Percentiles rank a stretch among this genome's conserved stretches.
These are phyloP conservation scores for Geranomyces variabilis DNA, from an alignment of 192 early-diverging fungal genomes.

Conservation along the genomic window DNA sequence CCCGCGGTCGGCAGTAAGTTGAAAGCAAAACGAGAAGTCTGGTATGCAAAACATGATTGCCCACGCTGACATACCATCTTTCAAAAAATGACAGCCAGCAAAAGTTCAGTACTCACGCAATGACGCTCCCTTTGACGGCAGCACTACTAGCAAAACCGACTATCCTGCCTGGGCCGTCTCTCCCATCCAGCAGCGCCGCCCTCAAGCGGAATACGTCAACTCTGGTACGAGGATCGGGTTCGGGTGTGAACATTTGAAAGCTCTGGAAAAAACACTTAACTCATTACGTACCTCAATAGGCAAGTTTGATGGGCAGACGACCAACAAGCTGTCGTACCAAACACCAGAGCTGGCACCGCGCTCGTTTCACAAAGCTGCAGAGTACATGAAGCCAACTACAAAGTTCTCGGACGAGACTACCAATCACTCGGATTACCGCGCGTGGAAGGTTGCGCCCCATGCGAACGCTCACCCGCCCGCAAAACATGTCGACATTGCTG, in stretches of 20 bases:
- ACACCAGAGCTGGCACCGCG: conserved; percentile 34
- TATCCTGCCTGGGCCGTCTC: conserved; percentile 45
- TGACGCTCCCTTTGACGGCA: conserved; percentile 36
- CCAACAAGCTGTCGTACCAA: conserved; percentile 43
- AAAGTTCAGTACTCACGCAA: conserved; percentile 40
- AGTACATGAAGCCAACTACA: conserved; percentile 40
- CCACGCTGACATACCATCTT: no score
- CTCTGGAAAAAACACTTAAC: not conserved
- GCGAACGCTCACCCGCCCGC: conserved; percentile 29
- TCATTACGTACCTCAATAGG: conserved; percentile 20
- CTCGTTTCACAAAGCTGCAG: conserved; percentile 28
- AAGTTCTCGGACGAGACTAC: conserved; percentile 47
- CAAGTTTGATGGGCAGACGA: conserved; percentile 47
- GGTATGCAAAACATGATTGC: no score
- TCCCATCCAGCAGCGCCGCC: conserved; percentile 13
- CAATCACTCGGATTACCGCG: conserved; percentile 39
- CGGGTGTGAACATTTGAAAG: not conserved
- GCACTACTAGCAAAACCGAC: conserved; percentile 48
- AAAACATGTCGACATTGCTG: conserved; percentile 24
- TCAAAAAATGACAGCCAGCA: conserved; percentile 27
- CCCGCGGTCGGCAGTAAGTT: conserved; percentile 40
- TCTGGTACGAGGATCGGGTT: no score
- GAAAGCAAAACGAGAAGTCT: no score
- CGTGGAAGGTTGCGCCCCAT: conserved; percentile 40
- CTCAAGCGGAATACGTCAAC: conserved; percentile 21